Base-by-base conservation (phyloP, 176 grass and related monocot genomes). In the Lolium multiflorum region DNA sequence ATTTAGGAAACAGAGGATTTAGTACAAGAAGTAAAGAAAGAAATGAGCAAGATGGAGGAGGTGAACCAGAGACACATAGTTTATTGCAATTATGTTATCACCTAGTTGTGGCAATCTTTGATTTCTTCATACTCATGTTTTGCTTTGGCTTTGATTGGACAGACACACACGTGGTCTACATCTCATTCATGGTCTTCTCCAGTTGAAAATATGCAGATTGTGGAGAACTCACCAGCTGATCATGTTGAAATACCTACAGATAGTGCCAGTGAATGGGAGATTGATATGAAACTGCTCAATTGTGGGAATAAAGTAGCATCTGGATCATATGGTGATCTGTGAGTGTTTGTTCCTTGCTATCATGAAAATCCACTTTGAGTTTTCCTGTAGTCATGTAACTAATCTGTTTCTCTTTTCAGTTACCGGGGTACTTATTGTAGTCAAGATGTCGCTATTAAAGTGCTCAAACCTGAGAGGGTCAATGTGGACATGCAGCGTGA, bases 381-480 rank as follows among this genome's bases (percentile, higher is more conserved):
- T 63, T 43, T 75, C 22, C 16, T 28, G 37, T 68, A 14, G 51
- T 75, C 50, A 84, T 43, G 51, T 76, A 78, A 75, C 28, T 51
- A 14, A 81, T 57, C 21, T 70, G 2, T 88, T 84, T 86, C 22
- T 81, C 69, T 79, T 84, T 59, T 8, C 83, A 99, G 97, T 76
- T 99, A 87, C 71, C 97, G 83, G 22, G 97, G 94, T 85, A 90
- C 87, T 83, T 94, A 99, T 61, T 88, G 87, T 79, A 99, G 92
- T 78, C 97, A 99, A 92, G 97, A 99, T 93, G 97, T 99, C 72
- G 97, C 94, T 46, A 93, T 99, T 84, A 99, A 99, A 88, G 92
- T 96, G 67, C 82, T 97, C 68, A 99, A 99, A 84, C 94, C 94
- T 75, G 97, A 99, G 81, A 91, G 92, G 63, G 76, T 96, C 85